Conservation (phyloP, 805 yeast species). For the Babjeviella inositovora region DNA sequence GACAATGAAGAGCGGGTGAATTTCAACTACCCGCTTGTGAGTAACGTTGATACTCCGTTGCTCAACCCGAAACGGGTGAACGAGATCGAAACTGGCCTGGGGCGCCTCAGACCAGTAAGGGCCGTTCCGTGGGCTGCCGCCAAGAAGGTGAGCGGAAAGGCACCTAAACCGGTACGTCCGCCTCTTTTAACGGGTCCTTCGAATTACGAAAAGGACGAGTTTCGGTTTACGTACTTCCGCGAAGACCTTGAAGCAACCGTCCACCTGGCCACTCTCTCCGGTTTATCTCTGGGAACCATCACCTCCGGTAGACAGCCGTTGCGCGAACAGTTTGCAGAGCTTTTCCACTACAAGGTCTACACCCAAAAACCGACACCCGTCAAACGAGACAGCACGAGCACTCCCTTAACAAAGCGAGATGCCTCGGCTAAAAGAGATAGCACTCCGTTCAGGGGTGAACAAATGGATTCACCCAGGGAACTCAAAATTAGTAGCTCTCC, state of each 20-base stretch:
- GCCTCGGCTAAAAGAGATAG: no score
- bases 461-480: no score
- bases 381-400: no score
- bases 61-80: slow-evolving; percentile 18
- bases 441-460: no score
- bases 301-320: no score
- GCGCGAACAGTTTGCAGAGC: no score
- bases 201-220: slow-evolving; percentile 21
- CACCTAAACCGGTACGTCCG: slow-evolving; percentile 3
- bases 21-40: slow-evolving; percentile 18
- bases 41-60: slow-evolving; percentile 10
- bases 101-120: slow-evolving; percentile 62
- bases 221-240: slow-evolving; percentile 82
- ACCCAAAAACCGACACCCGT: no score
- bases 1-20: slow-evolving; percentile 9
- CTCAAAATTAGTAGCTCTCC: neutral
- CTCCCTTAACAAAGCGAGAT: no score
- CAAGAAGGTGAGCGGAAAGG: slow-evolving; percentile 4
- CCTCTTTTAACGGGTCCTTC: slow-evolving; percentile 2
- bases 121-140: slow-evolving; percentile 57
- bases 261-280: slow-evolving; percentile 80
- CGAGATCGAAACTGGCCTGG: slow-evolving; percentile 39
- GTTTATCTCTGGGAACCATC: no score
- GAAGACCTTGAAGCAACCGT: slow-evolving; percentile 82
- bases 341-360: no score